Evolutionary conservation across 371 early-diverging fungal genomes (phyloP), one percentile per base, ranked within the genome.

Genomic region (Chytridiales sp.): DNA sequence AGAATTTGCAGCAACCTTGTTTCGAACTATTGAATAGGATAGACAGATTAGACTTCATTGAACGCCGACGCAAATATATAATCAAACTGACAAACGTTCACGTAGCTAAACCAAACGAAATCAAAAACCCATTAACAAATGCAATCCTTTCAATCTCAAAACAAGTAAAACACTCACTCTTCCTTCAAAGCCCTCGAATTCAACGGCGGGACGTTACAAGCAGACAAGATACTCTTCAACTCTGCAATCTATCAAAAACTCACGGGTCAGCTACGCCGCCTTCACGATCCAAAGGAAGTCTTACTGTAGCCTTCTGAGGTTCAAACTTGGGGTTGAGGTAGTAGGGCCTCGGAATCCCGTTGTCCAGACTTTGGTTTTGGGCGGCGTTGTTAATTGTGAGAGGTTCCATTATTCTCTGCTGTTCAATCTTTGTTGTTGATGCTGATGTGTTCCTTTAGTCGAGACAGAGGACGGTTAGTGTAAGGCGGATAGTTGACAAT

Each of bases 251-350:
- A 19, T 11, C 8, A 8, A 38, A 17, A 8, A 8, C 38, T 17
- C 38, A 8, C 11, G 38, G 17, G 38, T 8, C 8, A 29, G 5
- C 24, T 29, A 11, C 11, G 5, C 4, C 9, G 19, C 31, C 29
- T 13, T 11, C 4, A 29, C 6, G 9, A 26, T 38, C 17, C 11
- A 8, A 38, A 38, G 17, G 17, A 8, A 31, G 15, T 4, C 48
- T 19, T 4, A 48, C 48, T 31, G 48, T 48, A 9, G 48, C 48
- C 48, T 48, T 48, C 48, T 48, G 30, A 17, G 48, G 48, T 9
- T 29, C 9, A 29, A 48, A 48, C 4, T 11, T 6, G 15, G 48
- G 30, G 26, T 11, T 4, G 48, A 29, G 30, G 30, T 48, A 48
- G 29, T 15, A 29, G 11, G 48, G 21, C 5, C 11, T 8, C 38